A percentile compares a stretch with the other conserved stretches of the same genome.
Evolutionary conservation across 306 rosid genomes (phyloP).

Genomic region (Quercus suber): DNA sequence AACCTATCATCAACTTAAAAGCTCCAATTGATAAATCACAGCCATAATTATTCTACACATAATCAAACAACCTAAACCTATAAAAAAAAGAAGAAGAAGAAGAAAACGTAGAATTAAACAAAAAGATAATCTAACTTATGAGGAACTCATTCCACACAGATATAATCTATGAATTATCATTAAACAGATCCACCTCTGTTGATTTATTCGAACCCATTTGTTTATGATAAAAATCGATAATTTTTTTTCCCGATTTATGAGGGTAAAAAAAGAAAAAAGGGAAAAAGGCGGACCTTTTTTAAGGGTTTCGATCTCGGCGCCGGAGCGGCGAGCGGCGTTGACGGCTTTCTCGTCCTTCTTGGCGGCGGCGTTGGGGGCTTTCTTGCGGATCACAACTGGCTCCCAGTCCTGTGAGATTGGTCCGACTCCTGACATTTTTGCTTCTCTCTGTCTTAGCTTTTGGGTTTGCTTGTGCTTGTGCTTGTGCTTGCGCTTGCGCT

Average conservation of each 20-base stretch:
- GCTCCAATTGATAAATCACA: not conserved
- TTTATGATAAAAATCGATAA: too few relatives aligned
- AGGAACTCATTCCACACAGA: too few relatives aligned
- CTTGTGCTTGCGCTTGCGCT: rapidly evolving
- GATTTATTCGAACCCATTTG: too few relatives aligned
- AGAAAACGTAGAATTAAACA: too few relatives aligned
- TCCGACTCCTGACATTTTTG: conserved; percentile 66
- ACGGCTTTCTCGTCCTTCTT: conserved; percentile 92
- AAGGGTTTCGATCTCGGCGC: conserved; percentile 77
- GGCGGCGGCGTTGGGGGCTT: conserved; percentile 83
- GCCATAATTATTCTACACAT: too few relatives aligned
- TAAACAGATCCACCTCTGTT: too few relatives aligned
- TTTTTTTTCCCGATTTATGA: too few relatives aligned
- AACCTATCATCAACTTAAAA: not conserved
- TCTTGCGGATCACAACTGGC: conserved; percentile 80
- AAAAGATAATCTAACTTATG: too few relatives aligned
- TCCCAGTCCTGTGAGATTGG: conserved; percentile 88
- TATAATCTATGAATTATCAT: too few relatives aligned
- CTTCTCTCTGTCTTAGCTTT: not conserved
- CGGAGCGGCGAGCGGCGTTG: conserved; percentile 89
- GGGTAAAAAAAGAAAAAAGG: not conserved
- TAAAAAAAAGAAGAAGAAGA: too few relatives aligned
- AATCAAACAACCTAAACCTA: too few relatives aligned
- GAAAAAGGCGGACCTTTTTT: conserved; percentile 48
- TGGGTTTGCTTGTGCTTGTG: not conserved